Conservation (phyloP, 208 protist genomes). For the Acanthamoeba rhysodes region DNA sequence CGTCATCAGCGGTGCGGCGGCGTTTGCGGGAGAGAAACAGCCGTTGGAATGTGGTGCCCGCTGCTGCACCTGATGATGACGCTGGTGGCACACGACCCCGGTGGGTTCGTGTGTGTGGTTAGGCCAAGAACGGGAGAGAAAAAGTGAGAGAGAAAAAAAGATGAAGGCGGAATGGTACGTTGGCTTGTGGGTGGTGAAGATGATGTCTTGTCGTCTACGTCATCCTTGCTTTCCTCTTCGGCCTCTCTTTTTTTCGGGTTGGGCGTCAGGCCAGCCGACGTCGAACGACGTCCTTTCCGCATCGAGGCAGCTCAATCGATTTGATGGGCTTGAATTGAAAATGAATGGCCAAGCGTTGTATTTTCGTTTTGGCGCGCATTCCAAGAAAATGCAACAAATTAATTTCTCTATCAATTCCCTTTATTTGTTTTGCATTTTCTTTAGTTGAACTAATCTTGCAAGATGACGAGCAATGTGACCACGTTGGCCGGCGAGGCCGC, state of each 20-base stretch:
- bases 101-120: neutral
- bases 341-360: neutral
- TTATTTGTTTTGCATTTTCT: neutral
- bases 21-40: neutral
- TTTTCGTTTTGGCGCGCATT: neutral
- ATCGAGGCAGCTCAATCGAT: too few species aligned
- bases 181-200: too few species aligned
- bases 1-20: neutral
- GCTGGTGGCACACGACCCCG: neutral
- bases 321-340: too few species aligned
- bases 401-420: too few species aligned
- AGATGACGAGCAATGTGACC: neutral
- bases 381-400: neutral
- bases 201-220: too few species aligned
- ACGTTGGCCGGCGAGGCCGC: slow-evolving; percentile 22
- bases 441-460: neutral
- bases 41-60: neutral
- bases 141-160: too few species aligned
- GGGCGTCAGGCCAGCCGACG: too few species aligned
- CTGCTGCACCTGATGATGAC: too few species aligned
- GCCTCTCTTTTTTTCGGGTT: too few species aligned
- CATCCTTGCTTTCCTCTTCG: too few species aligned
- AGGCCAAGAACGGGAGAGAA: neutral
- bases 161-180: too few species aligned
- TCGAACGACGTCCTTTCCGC: too few species aligned